Conservation (phyloP, 257 asterid species). For the Plantago ovata region DNA sequence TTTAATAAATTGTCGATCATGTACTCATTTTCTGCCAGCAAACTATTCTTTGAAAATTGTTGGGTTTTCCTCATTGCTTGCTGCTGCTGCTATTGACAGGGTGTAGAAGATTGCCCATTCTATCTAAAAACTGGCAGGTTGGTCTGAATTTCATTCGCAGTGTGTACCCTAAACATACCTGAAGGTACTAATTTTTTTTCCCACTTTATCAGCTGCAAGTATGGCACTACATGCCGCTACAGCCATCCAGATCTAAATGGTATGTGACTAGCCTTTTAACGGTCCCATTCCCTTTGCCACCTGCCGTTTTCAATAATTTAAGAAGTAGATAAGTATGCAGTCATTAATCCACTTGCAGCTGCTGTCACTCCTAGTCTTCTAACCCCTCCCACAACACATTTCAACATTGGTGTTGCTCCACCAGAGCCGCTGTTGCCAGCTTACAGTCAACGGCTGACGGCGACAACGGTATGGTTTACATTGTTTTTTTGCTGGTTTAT, state of each 20-base stretch:
- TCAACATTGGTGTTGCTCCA: conserved; percentile 52
- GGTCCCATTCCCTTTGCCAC: conserved; percentile 8
- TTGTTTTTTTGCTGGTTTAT: conserved; percentile 11
- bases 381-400: conserved; percentile 70
- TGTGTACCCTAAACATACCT: conserved; percentile 11
- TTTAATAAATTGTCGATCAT: conserved; percentile 1
- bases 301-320: conserved; percentile 15
- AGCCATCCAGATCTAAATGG: conserved; percentile 92
- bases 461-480: conserved; percentile 51
- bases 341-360: conserved; percentile 43
- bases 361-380: conserved; percentile 52
- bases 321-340: conserved; percentile 25
- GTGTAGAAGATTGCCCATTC: conserved; percentile 96
- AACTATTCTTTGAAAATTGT: not conserved
- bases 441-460: conserved; percentile 67
- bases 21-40: conserved; percentile 4
- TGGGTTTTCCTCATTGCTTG: conserved; percentile 4
- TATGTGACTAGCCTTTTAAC: conserved; percentile 22
- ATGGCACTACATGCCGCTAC: conserved; percentile 88
- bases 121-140: conserved; percentile 97
- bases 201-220: conserved; percentile 75
- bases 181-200: conserved; percentile 25
- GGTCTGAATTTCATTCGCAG: conserved; percentile 16
- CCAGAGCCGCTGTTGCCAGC: conserved; percentile 70
- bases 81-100: conserved; percentile 51